A percentile compares a stretch with the other conserved stretches of the same genome.
Evolutionary conservation across 495 filamentous ascomycete species (phyloP).

Genomic region (Hyaloscypha bicolor): DNA sequence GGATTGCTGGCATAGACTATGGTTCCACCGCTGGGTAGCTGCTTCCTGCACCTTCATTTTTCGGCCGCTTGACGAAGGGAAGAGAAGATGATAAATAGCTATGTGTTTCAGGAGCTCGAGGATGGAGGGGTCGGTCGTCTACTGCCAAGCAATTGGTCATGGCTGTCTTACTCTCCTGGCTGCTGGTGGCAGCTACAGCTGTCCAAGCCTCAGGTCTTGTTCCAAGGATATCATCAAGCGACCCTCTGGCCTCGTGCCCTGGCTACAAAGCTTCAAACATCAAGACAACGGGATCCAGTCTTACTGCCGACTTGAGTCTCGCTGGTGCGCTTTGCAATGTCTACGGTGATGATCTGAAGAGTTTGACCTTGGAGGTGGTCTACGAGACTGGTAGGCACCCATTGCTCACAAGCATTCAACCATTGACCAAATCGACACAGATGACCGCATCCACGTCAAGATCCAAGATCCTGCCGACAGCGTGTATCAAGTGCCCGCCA

Average conservation of each 20-base stretch:
- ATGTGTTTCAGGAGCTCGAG: neutral
- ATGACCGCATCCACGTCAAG: constrained; percentile 77
- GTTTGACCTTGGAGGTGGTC: constrained; percentile 69
- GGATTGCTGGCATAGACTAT: neutral
- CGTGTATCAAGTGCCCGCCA: constrained; percentile 78
- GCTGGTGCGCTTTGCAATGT: constrained; percentile 70
- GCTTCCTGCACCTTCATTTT: neutral
- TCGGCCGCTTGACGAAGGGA: neutral
- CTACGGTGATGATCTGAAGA: constrained; percentile 68
- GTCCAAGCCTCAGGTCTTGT: neutral
- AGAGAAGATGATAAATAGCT: constrained; percentile 2
- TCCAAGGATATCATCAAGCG: constrained; percentile 11
- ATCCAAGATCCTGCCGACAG: constrained; percentile 76
- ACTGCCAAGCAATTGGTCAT: constrained; percentile 12
- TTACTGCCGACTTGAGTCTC: constrained; percentile 67
- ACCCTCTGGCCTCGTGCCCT: constrained; percentile 52
- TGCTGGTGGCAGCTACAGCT: constrained; percentile 5
- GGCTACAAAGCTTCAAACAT: constrained; percentile 75
- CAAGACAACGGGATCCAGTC: constrained; percentile 47
- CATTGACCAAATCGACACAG: constrained; percentile 40
- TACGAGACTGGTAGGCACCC: constrained; percentile 69
- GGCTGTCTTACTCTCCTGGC: constrained; percentile 22
- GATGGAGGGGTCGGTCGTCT: too few species aligned
- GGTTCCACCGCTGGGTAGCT: neutral
- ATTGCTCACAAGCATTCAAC: constrained; percentile 19